Base-by-base conservation (phyloP, 257 asterid species). In the Nicotiana tabacum region DNA sequence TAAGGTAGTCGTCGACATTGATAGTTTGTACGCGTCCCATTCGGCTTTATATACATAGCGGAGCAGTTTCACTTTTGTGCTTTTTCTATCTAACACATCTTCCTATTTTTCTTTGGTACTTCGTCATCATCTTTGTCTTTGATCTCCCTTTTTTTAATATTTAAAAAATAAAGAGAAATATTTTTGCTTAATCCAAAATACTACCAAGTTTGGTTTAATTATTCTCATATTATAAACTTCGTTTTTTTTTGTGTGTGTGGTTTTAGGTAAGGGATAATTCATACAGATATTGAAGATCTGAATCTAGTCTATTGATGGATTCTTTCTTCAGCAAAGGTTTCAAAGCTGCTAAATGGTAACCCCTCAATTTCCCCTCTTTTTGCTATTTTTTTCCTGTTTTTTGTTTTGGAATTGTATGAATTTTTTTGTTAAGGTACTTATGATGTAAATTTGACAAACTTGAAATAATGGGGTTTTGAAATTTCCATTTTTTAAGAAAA, bases 301-400 rank as follows among this genome's bases (percentile, higher is more conserved):
- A 74, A 74, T 74, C 53, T 9, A 27, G 12, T 55, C 9, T 27
- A 24, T 6, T 43, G 77, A 84, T 91, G 77, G 98, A 95, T 88
- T 92, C 99, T 67, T 87, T 95, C 89, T 94, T 95, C 93, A 89
- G 69, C 88, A 90, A 85, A 86, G 94, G 96, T 62, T 95, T 95
- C 91, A 92, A 92, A 89, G 96, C 94, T 80, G 85, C 95, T 46
- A 92, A 92, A 92, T 95, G 99, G 99, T 95, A 87, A 84, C 46
- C 60, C 77, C 53, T 83, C 48, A 33, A 67, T 43, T 78, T 53
- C 53, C 77, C 18, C 56, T 35, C 27, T 77, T 39, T 16, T 2
- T n/a, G 17, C 15, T 32, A 55, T 79, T 78, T 27, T 57, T 39
- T 78, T 51, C 76, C 53, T 32, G 58, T 84, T 30, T 78, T 29